Base-by-base conservation (phyloP, 73 alveolate species). In the Stentor roeselii region DNA sequence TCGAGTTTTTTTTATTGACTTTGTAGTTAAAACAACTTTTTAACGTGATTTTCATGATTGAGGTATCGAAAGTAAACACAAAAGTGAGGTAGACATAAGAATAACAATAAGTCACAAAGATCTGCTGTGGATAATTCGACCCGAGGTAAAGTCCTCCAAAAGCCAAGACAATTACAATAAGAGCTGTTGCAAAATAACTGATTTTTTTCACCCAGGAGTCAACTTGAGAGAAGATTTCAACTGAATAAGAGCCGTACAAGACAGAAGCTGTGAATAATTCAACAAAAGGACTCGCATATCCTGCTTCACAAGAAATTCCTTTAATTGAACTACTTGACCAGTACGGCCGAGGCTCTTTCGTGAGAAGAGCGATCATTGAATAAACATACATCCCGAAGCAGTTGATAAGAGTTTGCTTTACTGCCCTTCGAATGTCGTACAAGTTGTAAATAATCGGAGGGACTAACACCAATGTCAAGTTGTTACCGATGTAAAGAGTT, bases 1-100 rank as follows among this genome's bases (percentile, higher is more conserved):
- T 40, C 41, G 34, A 21, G 34, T 67, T 27, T 11, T 27, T 32
- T 67, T 40, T n/a, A 67, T 67, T 67, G 14, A 21, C 34, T n/a
- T 67, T 30, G 41, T 67, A 67, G 34, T 34, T 34, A 67, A 30
- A 67, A 2, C 80, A 67, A 32, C 80, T 67, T 30, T 67, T 67
- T 30, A 67, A 67, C 14, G 50, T 30, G 14, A 67, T 14, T 21
- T 67, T 32, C 41, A 34, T 30, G 27, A 67, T 67, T 27, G 14
- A 27, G 21, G 21, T 67, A 40, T 67, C 41, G 6, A 50, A 50
- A 50, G 30, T 50, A 21, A 50, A 50, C 6, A 11, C 6, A 11
- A 50, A 50, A 50, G 67, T 50, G 67, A 50, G 30, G 67, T 11
- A 50, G 21, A 6, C 21, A 50, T 11, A 50, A 6, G 67, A 6